These are phyloP conservation scores for Rehmannia glutinosa DNA, from an alignment of 257 asterid genomes.

Conservation along the genomic window DNA sequence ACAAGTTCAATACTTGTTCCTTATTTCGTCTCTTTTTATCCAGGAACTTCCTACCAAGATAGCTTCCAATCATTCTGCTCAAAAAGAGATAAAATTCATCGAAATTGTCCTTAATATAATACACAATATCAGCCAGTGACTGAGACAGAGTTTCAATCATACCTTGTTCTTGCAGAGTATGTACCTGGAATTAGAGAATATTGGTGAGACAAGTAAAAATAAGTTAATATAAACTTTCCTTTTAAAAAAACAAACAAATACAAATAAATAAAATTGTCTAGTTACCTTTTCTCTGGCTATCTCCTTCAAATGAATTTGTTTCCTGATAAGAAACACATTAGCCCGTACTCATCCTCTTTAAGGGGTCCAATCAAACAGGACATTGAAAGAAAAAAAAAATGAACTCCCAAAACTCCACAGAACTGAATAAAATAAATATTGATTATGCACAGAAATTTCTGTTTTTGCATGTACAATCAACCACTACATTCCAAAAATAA, in stretches of 20 bases:
- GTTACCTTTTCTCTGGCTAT: constrained; percentile 38
- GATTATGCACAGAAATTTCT: neutral
- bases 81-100: neutral
- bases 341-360: neutral
- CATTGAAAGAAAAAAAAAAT: neutral
- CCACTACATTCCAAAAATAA: neutral
- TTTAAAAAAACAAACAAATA: neutral
- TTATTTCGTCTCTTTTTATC: constrained; percentile 29
- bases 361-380: neutral
- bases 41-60: constrained; percentile 40
- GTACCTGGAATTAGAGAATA: constrained; percentile 36
- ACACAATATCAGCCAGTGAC: neutral
- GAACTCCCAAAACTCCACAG: neutral
- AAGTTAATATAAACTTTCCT: neutral
- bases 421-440: no score
- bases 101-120: neutral
- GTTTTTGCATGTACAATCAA: neutral
- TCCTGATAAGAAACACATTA: constrained; percentile 41
- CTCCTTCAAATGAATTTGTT: constrained; percentile 30
- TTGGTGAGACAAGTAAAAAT: neutral
- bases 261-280: neutral
- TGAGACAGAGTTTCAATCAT: constrained; percentile 8
- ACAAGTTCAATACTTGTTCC: constrained; percentile 39
- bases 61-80: constrained; percentile 47
- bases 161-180: constrained; percentile 65